A percentile compares a stretch with the other conserved stretches of the same genome.
Evolutionary conservation across 2,329 filamentous ascomycete genomes (phyloP).

Genomic region (Botrytis fabae): DNA sequence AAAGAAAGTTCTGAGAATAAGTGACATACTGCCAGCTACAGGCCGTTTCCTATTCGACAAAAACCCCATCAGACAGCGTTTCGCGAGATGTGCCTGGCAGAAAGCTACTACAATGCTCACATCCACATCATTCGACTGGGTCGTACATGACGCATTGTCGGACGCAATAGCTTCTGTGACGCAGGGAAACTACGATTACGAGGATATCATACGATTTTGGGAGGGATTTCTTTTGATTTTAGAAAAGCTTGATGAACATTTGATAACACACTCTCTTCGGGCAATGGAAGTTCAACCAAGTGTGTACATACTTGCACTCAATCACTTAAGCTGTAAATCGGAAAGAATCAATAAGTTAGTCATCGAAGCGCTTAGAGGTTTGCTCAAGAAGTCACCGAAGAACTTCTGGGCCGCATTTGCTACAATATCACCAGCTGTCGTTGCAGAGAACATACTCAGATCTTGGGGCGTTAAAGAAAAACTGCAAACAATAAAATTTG

Average conservation of each 20-base stretch:
- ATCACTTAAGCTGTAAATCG: constrained; percentile 53
- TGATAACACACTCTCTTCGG: constrained; percentile 76
- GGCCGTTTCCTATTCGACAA: constrained; percentile 80
- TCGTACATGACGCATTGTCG: constrained; percentile 71
- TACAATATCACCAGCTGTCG: constrained; percentile 73
- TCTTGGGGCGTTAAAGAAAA: constrained; percentile 66
- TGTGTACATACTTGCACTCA: constrained; percentile 63
- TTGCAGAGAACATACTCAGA: constrained; percentile 81
- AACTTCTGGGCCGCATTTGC: constrained; percentile 90
- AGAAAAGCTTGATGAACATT: constrained; percentile 67
- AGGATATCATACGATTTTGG: constrained; percentile 73
- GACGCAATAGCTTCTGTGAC: constrained; percentile 64
- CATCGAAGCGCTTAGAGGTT: constrained; percentile 66
- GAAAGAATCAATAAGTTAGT: constrained; percentile 65
- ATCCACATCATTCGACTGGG: constrained; percentile 80
- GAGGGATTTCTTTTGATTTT: constrained; percentile 72
- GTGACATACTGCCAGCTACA: constrained; percentile 76
- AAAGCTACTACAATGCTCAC: constrained; percentile 60
- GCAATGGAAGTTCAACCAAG: constrained; percentile 75
- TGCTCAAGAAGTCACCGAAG: constrained; percentile 73
- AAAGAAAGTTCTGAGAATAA: constrained; percentile 75
- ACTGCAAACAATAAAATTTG: constrained; percentile 59
- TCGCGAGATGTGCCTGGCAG: constrained; percentile 68
- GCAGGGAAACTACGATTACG: constrained; percentile 50
- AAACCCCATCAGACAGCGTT: constrained; percentile 62